Base-by-base conservation (phyloP, 2,329 filamentous ascomycete genomes). In the Elsinoe perseae region DNA sequence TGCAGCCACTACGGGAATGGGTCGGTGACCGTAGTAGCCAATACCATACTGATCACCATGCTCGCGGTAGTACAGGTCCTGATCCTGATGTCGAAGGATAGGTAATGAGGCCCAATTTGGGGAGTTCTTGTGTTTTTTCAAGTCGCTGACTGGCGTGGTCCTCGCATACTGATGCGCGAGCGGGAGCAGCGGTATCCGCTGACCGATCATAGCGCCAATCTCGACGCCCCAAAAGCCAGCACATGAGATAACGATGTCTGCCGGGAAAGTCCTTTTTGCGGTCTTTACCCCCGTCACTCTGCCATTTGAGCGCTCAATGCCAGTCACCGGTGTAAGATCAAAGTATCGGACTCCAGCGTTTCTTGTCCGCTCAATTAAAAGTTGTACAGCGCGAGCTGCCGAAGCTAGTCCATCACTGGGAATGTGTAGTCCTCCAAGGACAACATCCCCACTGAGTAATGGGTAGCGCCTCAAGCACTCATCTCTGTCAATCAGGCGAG, bases 181-280 rank as follows among this genome's bases (percentile, higher is more conserved):
- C 2, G 82, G 82, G 0, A 83, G 73, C 3, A 85, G 67, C 5
- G 82, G 82, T 20, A 85, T 75, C 1, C 76, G 69, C 10, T 83
- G 62, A 3, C 75, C 81, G 40, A 79, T 74, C 81, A 85, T 82
- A 4, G 76, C 78, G 20, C 82, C 82, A 5, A 85, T 71, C 64
- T 85, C 81, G 6, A 84, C 82, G 9, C 82, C 82, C 82, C 82
- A 85, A 66, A 85, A 82, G 0, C 82, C 82, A 5, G 80, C 82
- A 59, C 82, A 85, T 1, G 80, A 84, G 34, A 85, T 68, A 52
- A 84, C 72, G 21, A 84, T 78, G 56, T 85, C 82, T 0, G 81
- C 81, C 0, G 77, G 70, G 18, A 84, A 72, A 0, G 64, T 75
- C 20, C 76, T 76, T 3, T 67, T 67, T 1, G 72, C 68, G 0